Conservation (phyloP, 2,329 filamentous ascomycete genomes). For the Polychaeton citri region DNA sequence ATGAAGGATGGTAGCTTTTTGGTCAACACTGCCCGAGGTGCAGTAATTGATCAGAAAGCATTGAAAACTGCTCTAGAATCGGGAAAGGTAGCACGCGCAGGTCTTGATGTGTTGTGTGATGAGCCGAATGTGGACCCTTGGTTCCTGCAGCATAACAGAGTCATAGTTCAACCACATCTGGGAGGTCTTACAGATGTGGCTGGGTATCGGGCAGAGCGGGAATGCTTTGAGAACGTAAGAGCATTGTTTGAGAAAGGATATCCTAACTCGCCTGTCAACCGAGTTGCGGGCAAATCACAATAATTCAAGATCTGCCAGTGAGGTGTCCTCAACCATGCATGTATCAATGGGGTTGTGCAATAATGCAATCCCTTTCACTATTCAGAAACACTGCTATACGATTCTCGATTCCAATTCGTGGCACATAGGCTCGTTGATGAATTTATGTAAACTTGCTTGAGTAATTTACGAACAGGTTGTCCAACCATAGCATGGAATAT, state of each 20-base stretch:
- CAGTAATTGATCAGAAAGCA: conserved; percentile 36
- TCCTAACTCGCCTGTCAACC: conserved; percentile 51
- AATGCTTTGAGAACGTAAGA: conserved; percentile 55
- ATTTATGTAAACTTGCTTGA: too few species aligned
- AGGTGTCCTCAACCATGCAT: too few species aligned
- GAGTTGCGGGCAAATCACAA: too few species aligned
- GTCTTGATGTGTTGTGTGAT: conserved; percentile 35
- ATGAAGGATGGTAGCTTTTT: conserved; percentile 38
- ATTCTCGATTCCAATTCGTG: too few species aligned
- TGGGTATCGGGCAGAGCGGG: conserved; percentile 51
- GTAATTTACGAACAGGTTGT: too few species aligned
- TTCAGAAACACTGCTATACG: too few species aligned
- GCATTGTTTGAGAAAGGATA: conserved; percentile 39
- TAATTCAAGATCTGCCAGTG: too few species aligned
- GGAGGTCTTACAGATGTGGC: conserved; percentile 55
- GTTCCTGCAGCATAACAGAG: conserved; percentile 32
- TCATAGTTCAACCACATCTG: conserved; percentile 53
- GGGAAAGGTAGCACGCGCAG: conserved; percentile 34
- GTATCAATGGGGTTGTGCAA: too few species aligned
- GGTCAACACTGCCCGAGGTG: conserved; percentile 40
- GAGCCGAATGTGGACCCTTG: conserved; percentile 36
- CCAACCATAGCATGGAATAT: too few species aligned
- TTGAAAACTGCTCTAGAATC: conserved; percentile 33
- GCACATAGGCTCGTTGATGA: too few species aligned
- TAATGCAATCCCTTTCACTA: too few species aligned